These are phyloP conservation scores for Lachancea thermotolerans DNA, from an alignment of 805 yeast species.

Conservation along the genomic window DNA sequence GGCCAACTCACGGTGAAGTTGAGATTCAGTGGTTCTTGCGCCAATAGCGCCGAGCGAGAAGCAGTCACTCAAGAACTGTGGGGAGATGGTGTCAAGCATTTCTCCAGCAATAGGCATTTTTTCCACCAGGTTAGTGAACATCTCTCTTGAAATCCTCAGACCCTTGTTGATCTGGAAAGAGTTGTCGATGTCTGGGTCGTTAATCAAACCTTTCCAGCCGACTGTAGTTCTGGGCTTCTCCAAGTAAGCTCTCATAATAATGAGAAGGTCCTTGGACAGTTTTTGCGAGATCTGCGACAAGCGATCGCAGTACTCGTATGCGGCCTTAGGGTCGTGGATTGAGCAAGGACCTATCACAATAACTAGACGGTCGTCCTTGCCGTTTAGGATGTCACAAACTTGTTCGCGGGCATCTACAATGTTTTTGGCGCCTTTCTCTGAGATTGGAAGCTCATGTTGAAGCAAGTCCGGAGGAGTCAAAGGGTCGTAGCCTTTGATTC, in stretches of 20 bases:
- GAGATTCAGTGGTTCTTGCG: conserved; percentile 98
- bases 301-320: conserved; percentile 75
- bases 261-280: conserved; percentile 66
- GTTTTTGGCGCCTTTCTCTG: conserved; percentile 49
- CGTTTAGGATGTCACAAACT: conserved; percentile 65
- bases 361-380: conserved; percentile 79
- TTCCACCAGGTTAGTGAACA: conserved; percentile 77
- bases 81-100: conserved; percentile 96
- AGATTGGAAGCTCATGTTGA: conserved; percentile 76
- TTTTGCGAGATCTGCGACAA: conserved; percentile 53
- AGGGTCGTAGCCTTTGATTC: conserved; percentile 87
- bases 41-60: conserved; percentile 97
- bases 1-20: conserved; percentile 93
- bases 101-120: conserved; percentile 91
- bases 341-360: conserved; percentile 97
- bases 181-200: conserved; percentile 94
- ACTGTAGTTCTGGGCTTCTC: conserved; percentile 98
- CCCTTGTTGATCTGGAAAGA: conserved; percentile 94
- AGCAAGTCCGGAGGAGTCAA: conserved; percentile 90
- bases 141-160: conserved; percentile 75
- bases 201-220: conserved; percentile 97
- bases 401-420: conserved; percentile 73
- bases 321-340: conserved; percentile 89
- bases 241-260: conserved; percentile 95
- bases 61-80: conserved; percentile 88